Conservation (phyloP, 441 rosid genomes). For the Jatropha podagrica region DNA sequence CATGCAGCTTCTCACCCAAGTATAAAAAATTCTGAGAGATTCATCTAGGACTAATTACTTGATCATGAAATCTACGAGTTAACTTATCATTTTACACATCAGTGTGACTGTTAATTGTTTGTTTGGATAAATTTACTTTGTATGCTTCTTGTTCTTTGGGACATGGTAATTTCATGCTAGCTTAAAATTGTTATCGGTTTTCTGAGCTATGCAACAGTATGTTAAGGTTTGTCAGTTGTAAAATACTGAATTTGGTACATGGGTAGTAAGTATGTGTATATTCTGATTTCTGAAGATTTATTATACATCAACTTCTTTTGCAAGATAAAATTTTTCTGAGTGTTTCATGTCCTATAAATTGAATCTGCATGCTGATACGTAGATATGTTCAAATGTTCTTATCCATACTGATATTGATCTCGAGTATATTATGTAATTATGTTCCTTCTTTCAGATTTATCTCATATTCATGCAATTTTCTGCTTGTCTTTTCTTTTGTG, state of each 20-base stretch:
- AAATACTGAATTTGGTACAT: neutral
- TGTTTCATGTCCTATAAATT: neutral
- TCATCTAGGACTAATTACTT: neutral
- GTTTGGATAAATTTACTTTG: neutral
- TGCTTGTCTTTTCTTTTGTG: conserved; percentile 6
- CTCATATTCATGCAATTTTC: neutral
- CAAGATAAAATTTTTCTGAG: neutral
- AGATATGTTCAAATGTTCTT: neutral
- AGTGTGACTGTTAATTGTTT: neutral
- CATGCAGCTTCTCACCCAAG: neutral
- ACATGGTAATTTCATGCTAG: neutral
- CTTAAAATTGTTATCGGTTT: neutral
- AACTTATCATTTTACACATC: neutral
- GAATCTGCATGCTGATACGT: neutral
- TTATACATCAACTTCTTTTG: neutral
- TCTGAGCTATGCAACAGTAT: neutral
- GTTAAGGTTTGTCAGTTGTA: neutral
- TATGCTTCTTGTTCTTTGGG: neutral
- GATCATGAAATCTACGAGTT: neutral
- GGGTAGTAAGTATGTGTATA: neutral
- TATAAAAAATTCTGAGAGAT: neutral
- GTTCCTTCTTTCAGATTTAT: neutral
- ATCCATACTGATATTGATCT: neutral
- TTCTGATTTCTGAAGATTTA: neutral
- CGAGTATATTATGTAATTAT: neutral